Evolutionary conservation across 495 filamentous ascomycete species (phyloP).

Genomic region (Podospora pseudoanserina): DNA sequence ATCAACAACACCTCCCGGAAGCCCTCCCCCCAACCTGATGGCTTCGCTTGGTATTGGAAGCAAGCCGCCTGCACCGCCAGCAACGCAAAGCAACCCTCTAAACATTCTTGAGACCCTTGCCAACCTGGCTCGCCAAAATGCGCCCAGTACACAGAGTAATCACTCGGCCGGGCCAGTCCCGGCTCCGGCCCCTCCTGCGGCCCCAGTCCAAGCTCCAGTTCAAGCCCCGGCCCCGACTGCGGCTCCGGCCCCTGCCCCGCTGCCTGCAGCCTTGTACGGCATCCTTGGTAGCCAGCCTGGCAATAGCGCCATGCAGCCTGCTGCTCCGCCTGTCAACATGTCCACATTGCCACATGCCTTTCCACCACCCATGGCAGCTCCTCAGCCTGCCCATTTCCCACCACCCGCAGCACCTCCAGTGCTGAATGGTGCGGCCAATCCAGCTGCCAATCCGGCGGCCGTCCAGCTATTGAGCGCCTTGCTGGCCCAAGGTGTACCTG

Average conservation of each 20-base stretch:
- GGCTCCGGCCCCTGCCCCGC: slow-evolving; percentile 25
- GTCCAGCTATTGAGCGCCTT: slow-evolving; percentile 52
- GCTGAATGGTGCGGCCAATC: slow-evolving; percentile 45
- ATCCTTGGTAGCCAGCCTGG: slow-evolving; percentile 17
- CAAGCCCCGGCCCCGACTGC: slow-evolving; percentile 24
- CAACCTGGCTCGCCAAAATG: slow-evolving; percentile 79
- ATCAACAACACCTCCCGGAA: slow-evolving; percentile 79
- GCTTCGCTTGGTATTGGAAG: slow-evolving; percentile 23
- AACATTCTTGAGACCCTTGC: slow-evolving; percentile 78
- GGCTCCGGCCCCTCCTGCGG: not conserved
- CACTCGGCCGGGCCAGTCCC: slow-evolving; percentile 45
- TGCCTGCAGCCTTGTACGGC: slow-evolving; percentile 19
- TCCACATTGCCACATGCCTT: slow-evolving; percentile 43
- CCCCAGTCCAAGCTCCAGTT: slow-evolving; percentile 23
- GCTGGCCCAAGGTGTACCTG: slow-evolving; percentile 41
- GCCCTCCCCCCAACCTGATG: slow-evolving; percentile 56
- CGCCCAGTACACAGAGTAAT: slow-evolving; percentile 55
- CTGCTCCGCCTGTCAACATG: slow-evolving; percentile 58
- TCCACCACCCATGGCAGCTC: slow-evolving; percentile 20
- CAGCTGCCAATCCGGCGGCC: slow-evolving; percentile 33
- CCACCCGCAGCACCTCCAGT: slow-evolving; percentile 26
- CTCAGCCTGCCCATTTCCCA: slow-evolving; percentile 36
- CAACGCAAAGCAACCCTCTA: slow-evolving; percentile 26
- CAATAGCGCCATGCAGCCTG: slow-evolving; percentile 22
- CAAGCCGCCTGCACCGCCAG: slow-evolving; percentile 24